These are phyloP conservation scores for Kodamaea alishanica DNA, from an alignment of 1,139 yeast genomes.

Conservation along the genomic window DNA sequence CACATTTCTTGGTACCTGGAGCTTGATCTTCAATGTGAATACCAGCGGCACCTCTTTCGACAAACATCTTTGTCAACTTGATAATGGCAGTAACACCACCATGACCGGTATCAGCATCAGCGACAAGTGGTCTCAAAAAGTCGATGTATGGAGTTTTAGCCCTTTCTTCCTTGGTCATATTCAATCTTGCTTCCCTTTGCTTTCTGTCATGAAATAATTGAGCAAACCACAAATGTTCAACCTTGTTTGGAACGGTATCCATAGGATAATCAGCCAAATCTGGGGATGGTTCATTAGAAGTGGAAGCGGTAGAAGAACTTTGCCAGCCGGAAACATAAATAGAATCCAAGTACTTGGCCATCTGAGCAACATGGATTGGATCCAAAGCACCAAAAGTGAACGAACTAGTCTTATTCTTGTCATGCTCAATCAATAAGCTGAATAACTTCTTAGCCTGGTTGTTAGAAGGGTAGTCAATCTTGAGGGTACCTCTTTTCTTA, in stretches of 20 bases:
- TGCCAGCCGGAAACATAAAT: constrained; percentile 98
- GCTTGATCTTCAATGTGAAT: constrained; percentile 98
- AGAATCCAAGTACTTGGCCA: constrained; percentile 92
- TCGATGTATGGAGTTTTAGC: constrained; percentile 65
- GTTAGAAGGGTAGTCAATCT: constrained; percentile 70
- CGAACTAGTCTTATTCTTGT: constrained; percentile 68
- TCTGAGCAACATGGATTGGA: constrained; percentile 93
- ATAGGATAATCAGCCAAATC: constrained; percentile 98
- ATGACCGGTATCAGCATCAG: constrained; percentile 98
- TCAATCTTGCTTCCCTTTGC: constrained; percentile 82
- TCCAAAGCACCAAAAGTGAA: constrained; percentile 96
- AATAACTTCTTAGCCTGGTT: constrained; percentile 80
- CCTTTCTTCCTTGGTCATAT: constrained; percentile 57
- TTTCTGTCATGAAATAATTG: constrained; percentile 97
- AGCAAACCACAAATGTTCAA: constrained; percentile 94
- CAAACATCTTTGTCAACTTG: constrained; percentile 92
- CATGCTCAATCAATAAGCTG: constrained; percentile 67
- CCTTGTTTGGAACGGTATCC: constrained; percentile 99
- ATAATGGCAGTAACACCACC: constrained; percentile 97
- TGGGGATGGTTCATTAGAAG: constrained; percentile 96
- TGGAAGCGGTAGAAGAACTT: constrained; percentile 95
- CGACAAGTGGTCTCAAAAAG: constrained; percentile 89
- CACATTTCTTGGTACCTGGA: constrained; percentile 98
- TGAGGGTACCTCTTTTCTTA: constrained; percentile 75
- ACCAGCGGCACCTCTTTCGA: constrained; percentile 98